Evolutionary conservation across 2,329 filamentous ascomycete species (phyloP).

Genomic region (Phoma herbarum): DNA sequence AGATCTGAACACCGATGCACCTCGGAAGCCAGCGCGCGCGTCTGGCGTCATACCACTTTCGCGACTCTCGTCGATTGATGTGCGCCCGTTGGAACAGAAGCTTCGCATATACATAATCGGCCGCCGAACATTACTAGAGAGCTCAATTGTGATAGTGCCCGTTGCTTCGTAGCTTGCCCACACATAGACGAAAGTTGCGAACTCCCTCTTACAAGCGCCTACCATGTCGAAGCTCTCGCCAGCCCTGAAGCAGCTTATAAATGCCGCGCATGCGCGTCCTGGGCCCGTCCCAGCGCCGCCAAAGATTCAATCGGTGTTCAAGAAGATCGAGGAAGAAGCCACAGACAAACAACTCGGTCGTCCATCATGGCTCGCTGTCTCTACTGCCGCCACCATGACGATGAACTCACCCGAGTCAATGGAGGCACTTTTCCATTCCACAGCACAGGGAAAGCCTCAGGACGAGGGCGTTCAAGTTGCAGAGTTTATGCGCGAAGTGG

Average conservation of each 20-base stretch:
- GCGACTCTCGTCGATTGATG: constrained; percentile 17
- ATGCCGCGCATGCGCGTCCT: constrained; percentile 47
- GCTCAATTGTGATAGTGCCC: background rate
- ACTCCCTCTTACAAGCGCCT: background rate
- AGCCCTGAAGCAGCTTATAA: constrained; percentile 48
- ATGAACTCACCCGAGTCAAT: constrained; percentile 85
- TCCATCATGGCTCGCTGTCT: constrained; percentile 50
- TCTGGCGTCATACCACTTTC: constrained; percentile 20
- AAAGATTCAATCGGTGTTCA: constrained; percentile 43
- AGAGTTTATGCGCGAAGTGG: constrained; percentile 78
- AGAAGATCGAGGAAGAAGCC: constrained; percentile 45
- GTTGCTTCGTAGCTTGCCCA: background rate
- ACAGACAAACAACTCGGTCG: constrained; percentile 40
- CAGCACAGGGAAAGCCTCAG: constrained; percentile 31
- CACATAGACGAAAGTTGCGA: background rate
- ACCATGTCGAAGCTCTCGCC: constrained; percentile 50
- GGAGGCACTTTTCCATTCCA: constrained; percentile 64
- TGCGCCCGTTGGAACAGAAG: constrained; percentile 5
- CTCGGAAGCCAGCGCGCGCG: constrained; percentile 10
- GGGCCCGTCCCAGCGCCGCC: constrained; percentile 47
- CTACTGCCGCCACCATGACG: constrained; percentile 80
- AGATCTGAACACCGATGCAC: constrained; percentile 14
- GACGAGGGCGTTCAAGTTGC: constrained; percentile 62
- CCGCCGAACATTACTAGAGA: background rate
- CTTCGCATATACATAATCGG: background rate